Percentiles rank a stretch among this genome's conserved stretches.
Conservation (phyloP, 495 filamentous ascomycete species). For the Echria macrotheca region DNA sequence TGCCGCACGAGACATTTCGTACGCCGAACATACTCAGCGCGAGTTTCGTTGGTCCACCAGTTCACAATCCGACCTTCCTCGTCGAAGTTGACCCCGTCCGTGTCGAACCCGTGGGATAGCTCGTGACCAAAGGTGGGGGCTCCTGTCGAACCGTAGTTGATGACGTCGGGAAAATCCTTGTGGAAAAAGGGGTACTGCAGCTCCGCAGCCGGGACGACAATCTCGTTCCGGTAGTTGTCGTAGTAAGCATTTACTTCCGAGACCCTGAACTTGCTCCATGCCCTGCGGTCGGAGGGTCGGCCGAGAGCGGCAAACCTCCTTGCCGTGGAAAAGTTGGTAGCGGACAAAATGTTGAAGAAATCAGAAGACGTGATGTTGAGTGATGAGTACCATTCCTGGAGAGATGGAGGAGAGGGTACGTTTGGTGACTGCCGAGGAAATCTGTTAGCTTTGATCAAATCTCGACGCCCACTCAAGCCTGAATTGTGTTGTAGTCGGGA, state of each 20-base stretch:
- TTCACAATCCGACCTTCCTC: conserved; percentile 59
- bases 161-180: conserved; percentile 54
- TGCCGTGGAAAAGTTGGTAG: too few species aligned
- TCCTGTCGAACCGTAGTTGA: conserved; percentile 62
- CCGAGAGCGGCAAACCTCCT: too few species aligned
- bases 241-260: conserved; percentile 66
- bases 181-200: conserved; percentile 69
- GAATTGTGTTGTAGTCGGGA: too few species aligned
- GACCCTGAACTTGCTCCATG: too few species aligned
- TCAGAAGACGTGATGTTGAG: too few species aligned
- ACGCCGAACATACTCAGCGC: conserved; percentile 50
- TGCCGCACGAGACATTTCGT: conserved; percentile 66
- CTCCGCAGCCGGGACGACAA: conserved; percentile 68
- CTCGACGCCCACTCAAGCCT: too few species aligned
- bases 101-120: conserved; percentile 71
- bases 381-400: too few species aligned
- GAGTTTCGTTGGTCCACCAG: conserved; percentile 65
- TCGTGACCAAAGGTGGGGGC: conserved; percentile 46
- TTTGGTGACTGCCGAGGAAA: too few species aligned
- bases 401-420: too few species aligned
- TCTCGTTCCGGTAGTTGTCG: conserved; percentile 58
- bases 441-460: too few species aligned
- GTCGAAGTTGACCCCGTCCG: conserved; percentile 61
- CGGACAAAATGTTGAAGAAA: too few species aligned
- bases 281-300: too few species aligned